A percentile compares a stretch with the other conserved stretches of the same genome.
These are phyloP conservation scores for Russula sp. DNA, from an alignment of 768 basidiomycete species.

Conservation along the genomic window DNA sequence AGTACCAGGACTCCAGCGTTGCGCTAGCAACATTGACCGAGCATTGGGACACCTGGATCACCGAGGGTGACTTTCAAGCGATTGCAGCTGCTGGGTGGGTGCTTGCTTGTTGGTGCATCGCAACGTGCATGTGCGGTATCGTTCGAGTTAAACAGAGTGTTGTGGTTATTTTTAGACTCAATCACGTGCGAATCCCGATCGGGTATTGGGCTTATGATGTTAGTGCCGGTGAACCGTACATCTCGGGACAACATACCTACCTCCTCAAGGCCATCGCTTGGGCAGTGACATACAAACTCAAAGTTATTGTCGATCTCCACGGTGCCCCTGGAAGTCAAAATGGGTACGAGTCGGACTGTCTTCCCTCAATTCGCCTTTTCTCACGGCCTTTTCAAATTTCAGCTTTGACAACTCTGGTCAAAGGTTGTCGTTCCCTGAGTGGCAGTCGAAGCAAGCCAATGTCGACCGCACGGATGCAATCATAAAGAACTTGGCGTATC, in stretches of 20 bases:
- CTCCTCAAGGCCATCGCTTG: conserved; percentile 63
- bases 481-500: conserved; percentile 58
- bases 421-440: conserved; percentile 54
- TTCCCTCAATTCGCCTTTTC: background rate
- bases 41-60: conserved; percentile 86
- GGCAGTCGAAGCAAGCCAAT: conserved; percentile 66
- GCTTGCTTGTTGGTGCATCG: background rate
- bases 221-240: conserved; percentile 70
- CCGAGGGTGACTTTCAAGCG: conserved; percentile 69
- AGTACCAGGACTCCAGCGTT: conserved; percentile 50
- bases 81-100: conserved; percentile 74
- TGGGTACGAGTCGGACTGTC: conserved; percentile 45
- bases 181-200: conserved; percentile 81
- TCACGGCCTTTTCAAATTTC: conserved; percentile 11
- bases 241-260: conserved; percentile 73
- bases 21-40: conserved; percentile 53
- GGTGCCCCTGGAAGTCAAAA: conserved; percentile 84
- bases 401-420: conserved; percentile 86
- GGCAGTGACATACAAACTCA: conserved; percentile 68
- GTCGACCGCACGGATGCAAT: conserved; percentile 64
- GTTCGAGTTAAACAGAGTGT: background rate
- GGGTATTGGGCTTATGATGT: conserved; percentile 92
- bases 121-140: no score
- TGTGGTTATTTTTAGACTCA: conserved; percentile 49
- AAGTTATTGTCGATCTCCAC: conserved; percentile 71